Evolutionary conservation across 441 rosid species (phyloP).

Genomic region (Populus tomentosa): DNA sequence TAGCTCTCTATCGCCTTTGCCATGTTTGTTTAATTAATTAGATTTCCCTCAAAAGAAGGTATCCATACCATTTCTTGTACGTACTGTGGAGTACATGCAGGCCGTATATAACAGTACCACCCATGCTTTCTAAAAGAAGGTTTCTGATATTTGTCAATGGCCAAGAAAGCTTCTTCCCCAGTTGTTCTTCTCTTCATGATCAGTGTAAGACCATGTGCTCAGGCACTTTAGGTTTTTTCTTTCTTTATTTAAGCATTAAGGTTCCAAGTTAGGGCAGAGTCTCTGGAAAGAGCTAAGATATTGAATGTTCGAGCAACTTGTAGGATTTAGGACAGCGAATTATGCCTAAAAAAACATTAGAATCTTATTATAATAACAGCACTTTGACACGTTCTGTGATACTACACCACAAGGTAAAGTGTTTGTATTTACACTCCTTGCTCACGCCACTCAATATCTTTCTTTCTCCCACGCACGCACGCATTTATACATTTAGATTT

Average conservation of each 20-base stretch:
- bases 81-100: constrained; percentile 7
- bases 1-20: too few relatives aligned
- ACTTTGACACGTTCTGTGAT: too few relatives aligned
- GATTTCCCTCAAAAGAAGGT: neutral
- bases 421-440: too few relatives aligned
- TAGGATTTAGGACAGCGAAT: too few relatives aligned
- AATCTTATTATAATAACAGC: too few relatives aligned
- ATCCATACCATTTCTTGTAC: neutral
- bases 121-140: neutral
- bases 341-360: too few relatives aligned
- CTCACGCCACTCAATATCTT: too few relatives aligned
- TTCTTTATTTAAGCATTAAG: neutral
- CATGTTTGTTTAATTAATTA: neutral
- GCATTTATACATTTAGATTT: too few relatives aligned
- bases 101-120: neutral
- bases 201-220: neutral
- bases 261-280: neutral
- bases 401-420: too few relatives aligned
- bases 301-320: too few relatives aligned
- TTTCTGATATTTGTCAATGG: neutral
- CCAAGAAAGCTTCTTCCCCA: constrained; percentile 4
- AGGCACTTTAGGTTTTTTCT: neutral
- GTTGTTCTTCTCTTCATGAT: neutral
- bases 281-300: too few relatives aligned
- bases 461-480: too few relatives aligned